Base-by-base conservation (phyloP, 2,329 filamentous ascomycete species). In the Alternaria gaisen region DNA sequence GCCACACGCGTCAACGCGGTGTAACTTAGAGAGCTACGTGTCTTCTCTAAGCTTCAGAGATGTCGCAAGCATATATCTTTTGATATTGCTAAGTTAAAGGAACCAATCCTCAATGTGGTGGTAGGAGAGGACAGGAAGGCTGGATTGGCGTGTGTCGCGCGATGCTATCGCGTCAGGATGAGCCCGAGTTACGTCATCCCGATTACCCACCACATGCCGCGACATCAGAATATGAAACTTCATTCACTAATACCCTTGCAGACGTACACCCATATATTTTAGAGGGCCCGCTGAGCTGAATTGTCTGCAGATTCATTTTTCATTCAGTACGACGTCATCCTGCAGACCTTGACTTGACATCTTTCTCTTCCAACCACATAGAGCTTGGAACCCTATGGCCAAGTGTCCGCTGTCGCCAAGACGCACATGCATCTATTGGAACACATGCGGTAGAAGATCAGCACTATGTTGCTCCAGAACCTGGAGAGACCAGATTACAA, bases 141-240 rank as follows among this genome's bases (percentile, higher is more conserved):
- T 43, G 12, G 46, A 20, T 7, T 12, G 30, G 36, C 16, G 20
- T 22, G 20, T 18, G 36, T 26, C 34, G 38, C 52, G 52, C 40
- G 30, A 32, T 32, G 41, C 26, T 40, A 60, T 60, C 53, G 57
- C 57, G 57, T 56, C 57, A 60, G 54, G 41, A 52, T 38, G 44
- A 22, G 38, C 40, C 46, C 12, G 34, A 30, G 40, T 60, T 56
- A 60, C 57, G 57, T 60, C 57, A 60, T 60, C 32, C 46, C 20
- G 24, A 30, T 18, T 18, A 16, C 30, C 12, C 7, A 26, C 24
- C 14, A 24, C 9, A 16, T 20, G 46, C 46, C 30, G 30, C 30
- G 46, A 34, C 46, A 48, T 24, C 18, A 20, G 16, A 24, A 36
- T 8, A 18, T 7, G 30, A 36, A 22, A 36, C 20, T 36, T 38